These are phyloP conservation scores for Myxozyma mucilagina DNA, from an alignment of 805 yeast genomes.

Conservation along the genomic window DNA sequence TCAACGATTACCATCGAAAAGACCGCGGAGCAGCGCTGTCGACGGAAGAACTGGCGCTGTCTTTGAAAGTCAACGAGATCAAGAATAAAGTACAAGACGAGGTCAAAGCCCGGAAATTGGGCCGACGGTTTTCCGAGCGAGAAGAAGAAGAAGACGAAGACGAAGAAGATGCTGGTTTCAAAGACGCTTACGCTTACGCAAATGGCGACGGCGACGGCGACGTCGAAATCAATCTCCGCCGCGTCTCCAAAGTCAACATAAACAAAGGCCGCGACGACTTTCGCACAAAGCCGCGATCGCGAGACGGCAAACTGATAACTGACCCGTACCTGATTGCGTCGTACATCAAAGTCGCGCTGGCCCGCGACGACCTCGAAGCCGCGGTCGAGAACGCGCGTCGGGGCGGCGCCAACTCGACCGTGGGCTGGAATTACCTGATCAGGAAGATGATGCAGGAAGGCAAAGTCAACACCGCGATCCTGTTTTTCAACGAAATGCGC, in stretches of 20 bases:
- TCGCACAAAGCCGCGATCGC: neutral
- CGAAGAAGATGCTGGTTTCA: neutral
- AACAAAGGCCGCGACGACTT: neutral
- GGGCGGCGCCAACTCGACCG: constrained; percentile 9
- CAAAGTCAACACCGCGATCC: constrained; percentile 8
- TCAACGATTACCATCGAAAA: no score
- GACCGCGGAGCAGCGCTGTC: no score
- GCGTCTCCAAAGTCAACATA: neutral
- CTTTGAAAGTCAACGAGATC: no score
- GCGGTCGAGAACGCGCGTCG: constrained; percentile 13
- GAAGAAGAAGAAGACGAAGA: neutral
- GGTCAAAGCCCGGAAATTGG: no score
- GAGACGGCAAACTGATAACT: neutral
- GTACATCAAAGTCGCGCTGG: neutral
- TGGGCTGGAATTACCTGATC: constrained; percentile 27
- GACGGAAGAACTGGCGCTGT: no score
- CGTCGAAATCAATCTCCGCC: neutral
- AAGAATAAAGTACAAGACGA: no score
- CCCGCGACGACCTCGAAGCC: neutral
- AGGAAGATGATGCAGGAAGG: neutral
- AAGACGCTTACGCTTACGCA: neutral
- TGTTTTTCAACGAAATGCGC: constrained; percentile 21
- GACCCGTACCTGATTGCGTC: constrained; percentile 10
- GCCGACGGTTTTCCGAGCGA: no score
- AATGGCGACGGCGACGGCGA: neutral